Conservation (phyloP, 2,329 filamentous ascomycete genomes). For the Pestalotiopsis sp. region DNA sequence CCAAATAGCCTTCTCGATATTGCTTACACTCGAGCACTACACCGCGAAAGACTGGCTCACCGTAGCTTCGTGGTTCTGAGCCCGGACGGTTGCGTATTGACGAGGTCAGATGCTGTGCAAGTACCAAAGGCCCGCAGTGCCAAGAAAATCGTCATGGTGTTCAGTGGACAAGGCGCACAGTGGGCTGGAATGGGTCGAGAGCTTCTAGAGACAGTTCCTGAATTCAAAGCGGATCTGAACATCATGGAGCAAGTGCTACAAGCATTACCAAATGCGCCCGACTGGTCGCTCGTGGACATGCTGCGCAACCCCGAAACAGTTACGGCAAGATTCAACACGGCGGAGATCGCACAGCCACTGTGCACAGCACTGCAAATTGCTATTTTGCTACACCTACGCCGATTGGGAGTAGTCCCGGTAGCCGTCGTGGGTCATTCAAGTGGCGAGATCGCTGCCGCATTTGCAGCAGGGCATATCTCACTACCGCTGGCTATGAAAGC, state of each 20-base stretch:
- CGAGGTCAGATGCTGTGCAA: neutral
- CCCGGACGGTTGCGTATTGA: neutral
- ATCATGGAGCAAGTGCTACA: conserved; percentile 35
- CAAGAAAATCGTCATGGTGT: conserved; percentile 26
- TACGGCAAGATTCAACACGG: neutral
- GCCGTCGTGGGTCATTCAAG: conserved; percentile 5
- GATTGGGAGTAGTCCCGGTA: neutral
- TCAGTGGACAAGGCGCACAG: conserved; percentile 45
- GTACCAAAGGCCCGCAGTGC: neutral
- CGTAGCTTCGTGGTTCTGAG: too few species aligned
- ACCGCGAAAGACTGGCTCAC: too few species aligned
- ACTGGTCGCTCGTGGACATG: neutral
- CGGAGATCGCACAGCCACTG: neutral
- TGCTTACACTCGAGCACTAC: too few species aligned
- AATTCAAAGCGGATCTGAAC: conserved; percentile 36
- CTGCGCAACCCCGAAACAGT: neutral
- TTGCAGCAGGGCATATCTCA: conserved; percentile 4
- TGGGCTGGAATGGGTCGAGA: conserved; percentile 46
- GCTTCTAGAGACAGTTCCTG: conserved; percentile 38
- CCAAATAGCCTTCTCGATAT: too few species aligned
- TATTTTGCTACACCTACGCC: neutral
- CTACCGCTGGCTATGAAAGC: neutral
- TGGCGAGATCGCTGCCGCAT: conserved; percentile 10
- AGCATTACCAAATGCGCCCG: conserved; percentile 1
- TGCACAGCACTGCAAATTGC: conserved; percentile 10